Base-by-base conservation (phyloP, 1,139 yeast genomes). In the Geotrichum klebahnii region DNA sequence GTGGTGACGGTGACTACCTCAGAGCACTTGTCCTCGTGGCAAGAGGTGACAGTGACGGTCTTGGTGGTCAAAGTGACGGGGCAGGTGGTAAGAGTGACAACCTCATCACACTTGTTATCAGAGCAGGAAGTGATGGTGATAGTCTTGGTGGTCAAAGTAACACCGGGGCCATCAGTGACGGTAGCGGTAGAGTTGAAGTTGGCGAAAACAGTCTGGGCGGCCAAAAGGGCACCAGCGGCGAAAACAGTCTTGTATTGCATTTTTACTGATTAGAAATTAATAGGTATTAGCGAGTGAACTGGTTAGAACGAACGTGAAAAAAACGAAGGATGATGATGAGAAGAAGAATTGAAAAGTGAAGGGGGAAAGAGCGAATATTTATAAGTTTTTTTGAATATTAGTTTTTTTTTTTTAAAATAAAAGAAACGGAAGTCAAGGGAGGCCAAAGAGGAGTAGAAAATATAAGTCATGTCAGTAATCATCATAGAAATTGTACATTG, bases 41-140 rank as follows among this genome's bases (percentile, higher is more conserved):
- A 48, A 24, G 50, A 17, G 16, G 54, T 47, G 22, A 50, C 39
- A 24, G 54, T 48, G 52, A 46, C 34, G 22, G 48, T 43, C 29
- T 19, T 24, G 44, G 46, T 37, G 24, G 44, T 38, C 29, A 29
- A 17, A 26, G n/a, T n/a, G n/a, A n/a, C n/a, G n/a, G 45, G 20
- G 48, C 45, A 20, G 42, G 46, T 32, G 16, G 48, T 33, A 34
- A 46, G 29, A 17, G 46, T 45, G 33, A 26, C 37, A 8, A 26
- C 22, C 33, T 36, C 35, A n/a, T 28, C 6, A 46, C 54, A 52
- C 41, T 44, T 40, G 36, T 43, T 34, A 37, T 42, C 40, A 35
- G 32, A 9, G 36, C 54, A 52, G 6, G 47, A 41, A 35, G 50
- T 46, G 50, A 52, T 38, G 40, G 53, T 49, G 31, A 23, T 29